Conservation (phyloP, 78 protist species). For the Dictyostelium firmibasis region DNA sequence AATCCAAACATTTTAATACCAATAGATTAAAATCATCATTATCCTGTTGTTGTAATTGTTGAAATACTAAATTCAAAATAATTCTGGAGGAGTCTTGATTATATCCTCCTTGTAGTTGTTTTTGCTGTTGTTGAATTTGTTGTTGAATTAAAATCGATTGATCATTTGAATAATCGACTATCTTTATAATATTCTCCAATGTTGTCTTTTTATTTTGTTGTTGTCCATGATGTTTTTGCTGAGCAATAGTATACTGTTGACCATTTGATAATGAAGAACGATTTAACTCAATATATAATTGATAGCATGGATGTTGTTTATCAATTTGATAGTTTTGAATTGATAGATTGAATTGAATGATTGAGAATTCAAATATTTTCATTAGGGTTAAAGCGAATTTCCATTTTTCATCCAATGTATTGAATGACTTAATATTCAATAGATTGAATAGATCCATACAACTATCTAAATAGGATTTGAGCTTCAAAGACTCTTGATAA, state of each 20-base stretch:
- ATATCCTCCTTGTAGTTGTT: neutral
- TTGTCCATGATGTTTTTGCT: neutral
- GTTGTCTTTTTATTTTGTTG: neutral
- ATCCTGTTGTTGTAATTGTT: neutral
- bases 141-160: neutral
- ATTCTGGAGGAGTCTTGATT: neutral
- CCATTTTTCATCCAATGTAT: constrained; percentile 38
- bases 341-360: constrained; percentile 33
- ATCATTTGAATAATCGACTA: constrained; percentile 26
- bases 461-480: neutral
- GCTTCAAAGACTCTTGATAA: neutral
- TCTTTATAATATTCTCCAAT: constrained; percentile 4
- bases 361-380: constrained; percentile 28
- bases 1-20: constrained; percentile 33
- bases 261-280: neutral
- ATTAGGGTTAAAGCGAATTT: neutral
- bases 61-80: neutral
- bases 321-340: neutral
- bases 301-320: constrained; percentile 39
- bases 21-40: neutral
- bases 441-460: constrained; percentile 27
- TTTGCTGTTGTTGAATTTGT: neutral
- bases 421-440: constrained; percentile 49
- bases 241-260: too few relatives aligned
- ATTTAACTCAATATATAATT: constrained; percentile 36